Conservation (phyloP, 2,329 filamentous ascomycete genomes). For the Metarhizium rileyi region DNA sequence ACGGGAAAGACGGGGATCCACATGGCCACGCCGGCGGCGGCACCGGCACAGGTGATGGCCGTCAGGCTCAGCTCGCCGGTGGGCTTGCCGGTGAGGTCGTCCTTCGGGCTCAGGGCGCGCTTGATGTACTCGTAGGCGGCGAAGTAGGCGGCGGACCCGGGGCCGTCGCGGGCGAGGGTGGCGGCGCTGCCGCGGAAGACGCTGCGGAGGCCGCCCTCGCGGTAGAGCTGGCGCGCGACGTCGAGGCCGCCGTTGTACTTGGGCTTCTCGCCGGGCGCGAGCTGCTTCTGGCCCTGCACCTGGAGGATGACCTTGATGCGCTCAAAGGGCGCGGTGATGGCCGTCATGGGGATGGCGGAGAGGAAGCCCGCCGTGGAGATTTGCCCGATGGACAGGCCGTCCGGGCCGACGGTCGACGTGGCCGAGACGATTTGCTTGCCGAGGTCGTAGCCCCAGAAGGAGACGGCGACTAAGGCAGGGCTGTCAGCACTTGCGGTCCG, state of each 20-base stretch:
- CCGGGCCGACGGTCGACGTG: conserved; percentile 53
- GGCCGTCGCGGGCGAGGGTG: conserved; percentile 87
- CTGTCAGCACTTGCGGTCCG: no score
- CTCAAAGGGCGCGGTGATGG: conserved; percentile 98
- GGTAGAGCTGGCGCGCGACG: conserved; percentile 88
- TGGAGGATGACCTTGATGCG: conserved; percentile 97
- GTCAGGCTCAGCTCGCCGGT: conserved; percentile 69
- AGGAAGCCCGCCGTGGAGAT: conserved; percentile 92
- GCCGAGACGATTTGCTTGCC: conserved; percentile 78
- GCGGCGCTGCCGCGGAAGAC: conserved; percentile 88
- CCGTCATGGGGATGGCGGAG: conserved; percentile 92
- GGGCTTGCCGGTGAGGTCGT: conserved; percentile 61
- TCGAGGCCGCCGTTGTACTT: conserved; percentile 81
- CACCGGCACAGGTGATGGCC: conserved; percentile 79
- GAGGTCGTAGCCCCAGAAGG: conserved; percentile 83
- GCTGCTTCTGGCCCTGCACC: conserved; percentile 88
- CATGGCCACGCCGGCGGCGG: conserved; percentile 90
- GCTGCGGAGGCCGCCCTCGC: conserved; percentile 77
- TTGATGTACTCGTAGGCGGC: conserved; percentile 97
- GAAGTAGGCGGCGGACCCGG: conserved; percentile 91
- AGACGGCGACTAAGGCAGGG: conserved; percentile 51
- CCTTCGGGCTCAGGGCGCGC: conserved; percentile 72
- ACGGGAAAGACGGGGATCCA: conserved; percentile 98
- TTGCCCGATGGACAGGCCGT: conserved; percentile 75
- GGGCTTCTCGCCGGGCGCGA: conserved; percentile 82